Conservation (phyloP, 2,329 filamentous ascomycete genomes). For the Alternaria angustiovoidea region DNA sequence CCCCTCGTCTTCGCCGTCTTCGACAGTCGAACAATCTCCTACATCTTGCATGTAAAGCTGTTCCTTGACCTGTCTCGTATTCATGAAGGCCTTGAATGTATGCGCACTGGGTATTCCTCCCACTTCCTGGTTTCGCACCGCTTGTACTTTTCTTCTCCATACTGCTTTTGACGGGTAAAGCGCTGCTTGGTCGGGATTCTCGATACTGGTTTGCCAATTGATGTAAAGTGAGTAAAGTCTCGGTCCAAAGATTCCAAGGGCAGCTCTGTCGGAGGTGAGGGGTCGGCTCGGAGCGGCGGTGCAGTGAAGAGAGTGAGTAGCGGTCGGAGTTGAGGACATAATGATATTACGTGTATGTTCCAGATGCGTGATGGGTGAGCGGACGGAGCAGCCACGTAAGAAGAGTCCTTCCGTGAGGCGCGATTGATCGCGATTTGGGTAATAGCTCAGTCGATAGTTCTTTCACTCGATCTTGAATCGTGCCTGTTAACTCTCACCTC, state of each 20-base stretch:
- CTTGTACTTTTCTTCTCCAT: background rate
- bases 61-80: background rate
- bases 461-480: background rate
- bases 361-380: background rate
- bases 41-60: background rate
- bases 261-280: background rate
- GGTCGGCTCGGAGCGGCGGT: background rate
- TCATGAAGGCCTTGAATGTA: conserved; percentile 5
- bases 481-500: background rate
- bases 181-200: background rate
- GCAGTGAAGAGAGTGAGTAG: background rate
- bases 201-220: conserved; percentile 1
- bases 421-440: background rate
- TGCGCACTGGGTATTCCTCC: conserved; percentile 2
- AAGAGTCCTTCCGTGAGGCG: background rate
- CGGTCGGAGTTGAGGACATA: background rate
- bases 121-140: background rate
- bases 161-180: background rate
- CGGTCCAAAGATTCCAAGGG: background rate
- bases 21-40: background rate
- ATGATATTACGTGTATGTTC: background rate
- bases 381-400: background rate
- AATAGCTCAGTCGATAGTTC: background rate
- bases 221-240: conserved; percentile 1
- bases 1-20: background rate